Evolutionary conservation across 352 stramenopile species (phyloP).

Genomic region (Phytophthora colocasiae): DNA sequence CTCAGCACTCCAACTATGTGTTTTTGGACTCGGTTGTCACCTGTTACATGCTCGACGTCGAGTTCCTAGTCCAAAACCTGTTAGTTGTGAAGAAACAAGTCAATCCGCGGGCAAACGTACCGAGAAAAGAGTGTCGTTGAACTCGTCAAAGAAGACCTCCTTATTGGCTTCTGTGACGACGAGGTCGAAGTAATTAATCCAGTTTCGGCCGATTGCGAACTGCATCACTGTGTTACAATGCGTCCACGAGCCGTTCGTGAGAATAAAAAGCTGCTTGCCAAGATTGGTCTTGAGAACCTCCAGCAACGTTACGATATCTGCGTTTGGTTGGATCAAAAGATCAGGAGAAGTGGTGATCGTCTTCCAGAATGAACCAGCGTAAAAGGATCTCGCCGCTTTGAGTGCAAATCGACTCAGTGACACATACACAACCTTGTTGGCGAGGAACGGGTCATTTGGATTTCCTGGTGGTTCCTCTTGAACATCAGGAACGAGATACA

Average conservation of each 20-base stretch:
- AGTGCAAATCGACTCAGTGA: conserved; percentile 50
- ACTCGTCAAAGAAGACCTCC: conserved; percentile 63
- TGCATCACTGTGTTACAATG: conserved; percentile 67
- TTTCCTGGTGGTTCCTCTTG: conserved; percentile 41
- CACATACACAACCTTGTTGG: conserved; percentile 52
- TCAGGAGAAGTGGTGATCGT: conserved; percentile 51
- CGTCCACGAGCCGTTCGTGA: conserved; percentile 62
- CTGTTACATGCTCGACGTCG: conserved; percentile 1
- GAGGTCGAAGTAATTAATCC: conserved; percentile 54
- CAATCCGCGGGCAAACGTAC: conserved; percentile 19
- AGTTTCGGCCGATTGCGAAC: conserved; percentile 55
- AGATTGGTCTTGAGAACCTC: conserved; percentile 38
- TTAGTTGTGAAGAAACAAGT: too few species aligned
- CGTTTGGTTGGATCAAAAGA: conserved; percentile 52
- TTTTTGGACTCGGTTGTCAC: conserved; percentile 12
- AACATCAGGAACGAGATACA: conserved; percentile 53
- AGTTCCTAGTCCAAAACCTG: conserved; percentile 11
- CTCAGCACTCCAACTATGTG: conserved; percentile 44
- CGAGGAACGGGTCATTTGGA: conserved; percentile 52
- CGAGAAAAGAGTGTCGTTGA: conserved; percentile 55
- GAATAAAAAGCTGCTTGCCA: conserved; percentile 53
- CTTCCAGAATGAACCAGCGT: conserved; percentile 56
- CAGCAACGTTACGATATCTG: conserved; percentile 48
- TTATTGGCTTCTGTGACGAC: conserved; percentile 61
- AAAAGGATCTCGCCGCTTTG: conserved; percentile 52